Percentiles rank a stretch among this genome's conserved stretches.
Conservation (phyloP, 2,329 filamentous ascomycete genomes). For the Xylaria sp. region DNA sequence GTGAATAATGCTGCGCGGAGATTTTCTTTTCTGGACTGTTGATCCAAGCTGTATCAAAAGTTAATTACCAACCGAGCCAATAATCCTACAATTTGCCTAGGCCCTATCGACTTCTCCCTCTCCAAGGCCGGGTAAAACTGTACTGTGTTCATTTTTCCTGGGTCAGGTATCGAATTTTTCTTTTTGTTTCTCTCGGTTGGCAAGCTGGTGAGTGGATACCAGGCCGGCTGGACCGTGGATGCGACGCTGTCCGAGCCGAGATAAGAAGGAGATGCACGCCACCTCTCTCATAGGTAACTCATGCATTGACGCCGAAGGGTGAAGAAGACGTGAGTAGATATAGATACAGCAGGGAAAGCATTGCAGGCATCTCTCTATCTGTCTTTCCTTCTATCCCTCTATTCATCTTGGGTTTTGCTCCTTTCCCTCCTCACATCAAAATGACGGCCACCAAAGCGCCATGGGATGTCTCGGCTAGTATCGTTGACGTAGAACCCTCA, state of each 20-base stretch:
- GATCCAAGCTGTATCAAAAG: not conserved
- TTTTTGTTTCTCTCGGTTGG: slow-evolving; percentile 5
- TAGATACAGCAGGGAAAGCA: not conserved
- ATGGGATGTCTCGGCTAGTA: slow-evolving; percentile 29
- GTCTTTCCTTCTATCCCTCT: not conserved
- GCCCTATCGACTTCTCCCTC: not conserved
- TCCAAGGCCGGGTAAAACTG: not conserved
- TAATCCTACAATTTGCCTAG: not conserved
- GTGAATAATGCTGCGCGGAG: not conserved
- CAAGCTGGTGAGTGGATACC: slow-evolving; percentile 19
- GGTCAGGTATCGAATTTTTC: not conserved
- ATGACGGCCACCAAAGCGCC: slow-evolving; percentile 31
- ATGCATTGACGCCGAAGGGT: not conserved
- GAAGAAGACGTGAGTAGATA: not conserved
- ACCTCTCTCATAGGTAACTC: not conserved
- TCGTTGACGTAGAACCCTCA: slow-evolving; percentile 32
- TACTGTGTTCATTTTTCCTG: not conserved
- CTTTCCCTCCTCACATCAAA: not conserved
- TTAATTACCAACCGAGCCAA: slow-evolving; percentile 4
- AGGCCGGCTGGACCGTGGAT: slow-evolving; percentile 14
- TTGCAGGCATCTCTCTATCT: not conserved
- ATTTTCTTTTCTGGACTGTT: not conserved
- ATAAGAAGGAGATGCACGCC: slow-evolving; percentile 22
- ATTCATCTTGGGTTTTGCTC: not conserved
- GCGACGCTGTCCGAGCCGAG: slow-evolving; percentile 17